A percentile compares a stretch with the other conserved stretches of the same genome.
phyloP scores from a whole-genome alignment of 176 grass and related monocot species.

The Coix lacrymajobi region DNA sequence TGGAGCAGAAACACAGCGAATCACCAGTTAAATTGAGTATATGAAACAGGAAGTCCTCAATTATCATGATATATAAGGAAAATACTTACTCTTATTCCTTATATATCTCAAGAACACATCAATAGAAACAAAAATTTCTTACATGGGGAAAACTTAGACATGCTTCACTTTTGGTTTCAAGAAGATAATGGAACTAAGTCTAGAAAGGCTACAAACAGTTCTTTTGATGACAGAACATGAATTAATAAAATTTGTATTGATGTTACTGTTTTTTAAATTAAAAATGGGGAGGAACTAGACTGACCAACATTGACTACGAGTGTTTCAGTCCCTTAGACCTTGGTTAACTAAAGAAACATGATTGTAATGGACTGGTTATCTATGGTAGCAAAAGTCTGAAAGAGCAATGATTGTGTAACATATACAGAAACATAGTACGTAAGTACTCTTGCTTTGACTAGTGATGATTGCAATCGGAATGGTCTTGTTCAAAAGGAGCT shows the following conservation, averaged over 20 bases:
- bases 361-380: neutral
- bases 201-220: conserved; percentile 11
- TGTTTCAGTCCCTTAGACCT: neutral
- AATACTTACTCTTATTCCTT: neutral
- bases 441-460: conserved; percentile 42
- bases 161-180: neutral
- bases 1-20: conserved; percentile 1
- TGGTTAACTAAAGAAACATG: conserved; percentile 16
- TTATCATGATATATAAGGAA: conserved; percentile 14
- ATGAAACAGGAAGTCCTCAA: neutral
- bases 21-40: neutral
- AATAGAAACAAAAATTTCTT: conserved; percentile 5
- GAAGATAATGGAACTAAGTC: conserved; percentile 5
- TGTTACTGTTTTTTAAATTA: conserved; percentile 14
- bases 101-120: neutral
- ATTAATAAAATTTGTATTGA: neutral
- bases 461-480: conserved; percentile 45
- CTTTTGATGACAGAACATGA: neutral
- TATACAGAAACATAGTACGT: conserved; percentile 36
- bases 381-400: conserved; percentile 25
- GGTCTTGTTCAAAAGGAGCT: conserved; percentile 50
- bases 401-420: conserved; percentile 23
- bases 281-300: neutral
- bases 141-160: neutral
- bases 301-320: neutral